Evolutionary conservation across 805 yeast species (phyloP).

Genomic region (Candida tibetensis): DNA sequence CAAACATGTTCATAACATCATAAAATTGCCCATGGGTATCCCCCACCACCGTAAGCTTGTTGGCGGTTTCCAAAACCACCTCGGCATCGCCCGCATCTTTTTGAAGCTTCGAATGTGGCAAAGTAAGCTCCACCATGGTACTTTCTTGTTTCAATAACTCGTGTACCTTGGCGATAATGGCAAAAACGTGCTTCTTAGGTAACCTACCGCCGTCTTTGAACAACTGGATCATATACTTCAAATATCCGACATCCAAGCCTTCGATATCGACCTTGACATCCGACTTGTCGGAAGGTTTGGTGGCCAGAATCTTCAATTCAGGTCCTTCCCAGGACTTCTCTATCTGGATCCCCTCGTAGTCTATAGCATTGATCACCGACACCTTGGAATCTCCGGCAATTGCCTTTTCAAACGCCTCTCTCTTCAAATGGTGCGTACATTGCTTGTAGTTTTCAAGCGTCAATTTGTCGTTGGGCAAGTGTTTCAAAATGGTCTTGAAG

Average conservation of each 20-base stretch:
- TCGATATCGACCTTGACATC: constrained; percentile 28
- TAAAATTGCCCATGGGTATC: constrained; percentile 97
- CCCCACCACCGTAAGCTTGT: constrained; percentile 82
- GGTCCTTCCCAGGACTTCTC: constrained; percentile 66
- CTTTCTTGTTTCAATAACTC: constrained; percentile 63
- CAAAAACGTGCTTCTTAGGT: constrained; percentile 81
- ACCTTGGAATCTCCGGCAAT: constrained; percentile 69
- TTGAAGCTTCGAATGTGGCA: constrained; percentile 30
- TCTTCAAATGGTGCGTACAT: constrained; percentile 63
- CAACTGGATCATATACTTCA: constrained; percentile 61
- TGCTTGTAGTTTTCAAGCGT: constrained; percentile 63
- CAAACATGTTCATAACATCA: constrained; percentile 80
- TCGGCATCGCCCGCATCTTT: constrained; percentile 17
- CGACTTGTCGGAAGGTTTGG: constrained; percentile 14
- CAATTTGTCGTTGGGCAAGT: constrained; percentile 64
- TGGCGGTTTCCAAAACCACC: constrained; percentile 25
- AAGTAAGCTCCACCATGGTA: constrained; percentile 68
- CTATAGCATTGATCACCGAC: constrained; percentile 45
- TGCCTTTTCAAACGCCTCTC: constrained; percentile 80
- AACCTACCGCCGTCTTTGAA: constrained; percentile 72
- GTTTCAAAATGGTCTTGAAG: constrained; percentile 58
- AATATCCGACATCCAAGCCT: constrained; percentile 51
- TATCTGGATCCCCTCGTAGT: constrained; percentile 45
- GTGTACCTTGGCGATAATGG: constrained; percentile 71
- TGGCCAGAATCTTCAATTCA: constrained; percentile 38